Conservation (phyloP, 2,329 filamentous ascomycete species). For the Fusarium sp. region DNA sequence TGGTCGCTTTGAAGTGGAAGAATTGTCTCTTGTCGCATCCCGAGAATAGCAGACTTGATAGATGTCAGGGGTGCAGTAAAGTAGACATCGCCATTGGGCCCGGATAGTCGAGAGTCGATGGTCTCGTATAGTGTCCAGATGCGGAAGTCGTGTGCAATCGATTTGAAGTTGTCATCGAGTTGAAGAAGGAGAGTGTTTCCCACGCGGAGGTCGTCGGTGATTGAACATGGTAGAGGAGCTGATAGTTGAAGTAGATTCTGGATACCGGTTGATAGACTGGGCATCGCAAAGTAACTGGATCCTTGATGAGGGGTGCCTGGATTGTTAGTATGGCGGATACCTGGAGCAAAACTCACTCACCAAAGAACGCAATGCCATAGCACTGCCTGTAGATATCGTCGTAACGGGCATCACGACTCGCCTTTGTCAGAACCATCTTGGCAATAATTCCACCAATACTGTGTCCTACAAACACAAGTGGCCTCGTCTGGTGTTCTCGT, state of each 20-base stretch:
- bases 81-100: conserved; percentile 60
- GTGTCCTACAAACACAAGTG: conserved; percentile 70
- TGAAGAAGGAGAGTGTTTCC: conserved; percentile 61
- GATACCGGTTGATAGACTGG: conserved; percentile 66
- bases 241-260: conserved; percentile 64
- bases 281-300: conserved; percentile 71
- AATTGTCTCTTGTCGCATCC: conserved; percentile 63
- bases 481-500: conserved; percentile 56
- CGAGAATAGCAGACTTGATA: conserved; percentile 65
- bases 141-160: conserved; percentile 67
- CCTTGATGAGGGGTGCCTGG: conserved; percentile 70
- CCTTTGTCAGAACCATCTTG: conserved; percentile 66
- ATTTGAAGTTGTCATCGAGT: conserved; percentile 66
- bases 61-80: conserved; percentile 71
- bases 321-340: background rate
- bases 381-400: conserved; percentile 64
- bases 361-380: conserved; percentile 70
- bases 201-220: conserved; percentile 63
- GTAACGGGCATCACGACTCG: conserved; percentile 53
- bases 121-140: conserved; percentile 74
- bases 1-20: conserved; percentile 67
- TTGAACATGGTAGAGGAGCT: conserved; percentile 60
- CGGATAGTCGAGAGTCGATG: conserved; percentile 67
- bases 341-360: conserved; percentile 51
- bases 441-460: conserved; percentile 71